Conservation (phyloP, 108 stramenopile genomes). For the Bacterosira constricta region DNA sequence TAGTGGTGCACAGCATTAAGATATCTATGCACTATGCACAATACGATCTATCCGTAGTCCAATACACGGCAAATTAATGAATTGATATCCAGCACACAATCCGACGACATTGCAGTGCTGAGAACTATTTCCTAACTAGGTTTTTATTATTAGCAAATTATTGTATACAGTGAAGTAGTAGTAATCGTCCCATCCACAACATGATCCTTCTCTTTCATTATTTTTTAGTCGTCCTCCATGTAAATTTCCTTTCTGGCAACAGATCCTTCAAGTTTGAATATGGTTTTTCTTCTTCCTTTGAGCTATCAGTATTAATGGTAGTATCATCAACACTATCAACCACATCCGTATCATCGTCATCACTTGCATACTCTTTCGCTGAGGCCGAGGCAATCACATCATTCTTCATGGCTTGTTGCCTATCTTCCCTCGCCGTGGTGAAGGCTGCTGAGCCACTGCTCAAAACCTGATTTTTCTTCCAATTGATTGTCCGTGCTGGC, state of each 20-base stretch:
- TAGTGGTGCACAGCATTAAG: too few relatives aligned
- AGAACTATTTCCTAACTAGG: too few relatives aligned
- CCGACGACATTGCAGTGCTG: too few relatives aligned
- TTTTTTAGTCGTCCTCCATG: constrained; percentile 9
- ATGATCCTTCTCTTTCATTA: background rate
- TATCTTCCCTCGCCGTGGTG: background rate
- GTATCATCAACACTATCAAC: background rate
- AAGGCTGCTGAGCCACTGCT: constrained; percentile 11
- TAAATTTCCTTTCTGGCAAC: constrained; percentile 19
- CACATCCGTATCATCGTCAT: background rate
- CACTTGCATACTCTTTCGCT: background rate
- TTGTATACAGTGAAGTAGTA: too few relatives aligned
- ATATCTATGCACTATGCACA: too few relatives aligned
- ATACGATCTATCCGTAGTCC: too few relatives aligned
- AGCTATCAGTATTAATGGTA: background rate
- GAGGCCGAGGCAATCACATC: constrained; percentile 5
- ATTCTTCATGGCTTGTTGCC: background rate
- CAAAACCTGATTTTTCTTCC: background rate
- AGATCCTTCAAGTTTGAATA: constrained; percentile 20
- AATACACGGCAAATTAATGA: too few relatives aligned
- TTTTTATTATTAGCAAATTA: too few relatives aligned
- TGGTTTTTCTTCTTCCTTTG: background rate
- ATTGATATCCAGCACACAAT: too few relatives aligned
- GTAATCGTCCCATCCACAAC: too few relatives aligned
- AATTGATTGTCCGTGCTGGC: constrained; percentile 9